Conservation (phyloP, 768 basidiomycete genomes). For the Kwoniella shandongensis region DNA sequence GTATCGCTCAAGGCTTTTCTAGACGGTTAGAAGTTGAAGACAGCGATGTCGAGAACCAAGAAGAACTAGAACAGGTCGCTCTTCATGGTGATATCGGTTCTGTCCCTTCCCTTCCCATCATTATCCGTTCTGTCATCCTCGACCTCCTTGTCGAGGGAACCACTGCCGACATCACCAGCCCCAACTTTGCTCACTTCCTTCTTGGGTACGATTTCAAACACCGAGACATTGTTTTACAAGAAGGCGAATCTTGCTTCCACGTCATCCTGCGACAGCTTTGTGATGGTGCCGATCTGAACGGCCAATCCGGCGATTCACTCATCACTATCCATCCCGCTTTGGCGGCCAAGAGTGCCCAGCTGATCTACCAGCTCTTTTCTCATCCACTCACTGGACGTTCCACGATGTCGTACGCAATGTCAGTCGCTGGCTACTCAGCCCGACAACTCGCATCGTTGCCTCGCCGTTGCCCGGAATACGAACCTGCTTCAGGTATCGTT, state of each 20-base stretch:
- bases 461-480: conserved; percentile 22
- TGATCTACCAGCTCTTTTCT: conserved; percentile 82
- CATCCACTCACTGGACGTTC: conserved; percentile 78
- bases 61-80: conserved; percentile 53
- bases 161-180: conserved; percentile 62
- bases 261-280: conserved; percentile 76
- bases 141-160: conserved; percentile 80
- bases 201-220: conserved; percentile 65
- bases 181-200: conserved; percentile 84
- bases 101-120: conserved; percentile 57
- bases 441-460: conserved; percentile 65
- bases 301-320: conserved; percentile 42
- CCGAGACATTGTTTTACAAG: conserved; percentile 59
- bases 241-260: conserved; percentile 67
- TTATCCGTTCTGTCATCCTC: conserved; percentile 72
- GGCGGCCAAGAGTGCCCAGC: conserved; percentile 79
- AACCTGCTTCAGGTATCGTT: conserved; percentile 18
- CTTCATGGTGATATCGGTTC: conserved; percentile 15
- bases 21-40: conserved; percentile 66
- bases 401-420: conserved; percentile 80
- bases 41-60: conserved; percentile 62
- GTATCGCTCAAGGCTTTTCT: conserved; percentile 77
- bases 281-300: conserved; percentile 65
- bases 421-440: conserved; percentile 83
- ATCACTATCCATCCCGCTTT: conserved; percentile 63